Conservation (phyloP, 2,329 filamentous ascomycete species). For the Ascochyta pisi region DNA sequence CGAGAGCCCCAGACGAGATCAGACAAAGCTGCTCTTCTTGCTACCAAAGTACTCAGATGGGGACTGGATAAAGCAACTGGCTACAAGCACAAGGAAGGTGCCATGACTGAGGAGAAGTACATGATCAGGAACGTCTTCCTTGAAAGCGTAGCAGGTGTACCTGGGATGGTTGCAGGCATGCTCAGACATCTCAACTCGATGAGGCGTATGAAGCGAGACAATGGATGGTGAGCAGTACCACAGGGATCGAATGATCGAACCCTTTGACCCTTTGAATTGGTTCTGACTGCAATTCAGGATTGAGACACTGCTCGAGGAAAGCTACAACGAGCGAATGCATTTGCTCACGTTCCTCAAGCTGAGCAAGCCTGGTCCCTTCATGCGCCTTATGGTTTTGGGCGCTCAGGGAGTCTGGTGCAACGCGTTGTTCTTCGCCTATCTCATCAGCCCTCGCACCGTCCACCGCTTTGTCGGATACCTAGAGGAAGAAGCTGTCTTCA, state of each 20-base stretch:
- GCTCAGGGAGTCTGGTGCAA: slow-evolving; percentile 99
- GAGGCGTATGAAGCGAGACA: slow-evolving; percentile 85
- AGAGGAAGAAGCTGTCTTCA: slow-evolving; percentile 95
- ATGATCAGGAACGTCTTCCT: slow-evolving; percentile 89
- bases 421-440: slow-evolving; percentile 85
- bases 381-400: slow-evolving; percentile 86
- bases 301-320: slow-evolving; percentile 87
- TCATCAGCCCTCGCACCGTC: slow-evolving; percentile 83
- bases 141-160: slow-evolving; percentile 92
- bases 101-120: slow-evolving; percentile 87
- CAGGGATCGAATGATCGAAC: too few relatives aligned
- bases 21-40: slow-evolving; percentile 78
- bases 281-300: slow-evolving; percentile 65
- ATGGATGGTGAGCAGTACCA: slow-evolving; percentile 70
- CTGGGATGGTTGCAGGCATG: slow-evolving; percentile 97
- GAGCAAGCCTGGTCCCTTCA: slow-evolving; percentile 83
- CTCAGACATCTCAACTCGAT: slow-evolving; percentile 85
- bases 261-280: too few relatives aligned
- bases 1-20: slow-evolving; percentile 74
- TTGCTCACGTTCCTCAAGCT: slow-evolving; percentile 92
- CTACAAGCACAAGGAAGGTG: slow-evolving; percentile 74
- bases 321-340: slow-evolving; percentile 94
- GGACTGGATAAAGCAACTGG: slow-evolving; percentile 84
- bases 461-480: slow-evolving; percentile 97
- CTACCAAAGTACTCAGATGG: slow-evolving; percentile 78